phyloP scores from a whole-genome alignment of 176 grass and related monocot genomes.

The Avena sativa region DNA sequence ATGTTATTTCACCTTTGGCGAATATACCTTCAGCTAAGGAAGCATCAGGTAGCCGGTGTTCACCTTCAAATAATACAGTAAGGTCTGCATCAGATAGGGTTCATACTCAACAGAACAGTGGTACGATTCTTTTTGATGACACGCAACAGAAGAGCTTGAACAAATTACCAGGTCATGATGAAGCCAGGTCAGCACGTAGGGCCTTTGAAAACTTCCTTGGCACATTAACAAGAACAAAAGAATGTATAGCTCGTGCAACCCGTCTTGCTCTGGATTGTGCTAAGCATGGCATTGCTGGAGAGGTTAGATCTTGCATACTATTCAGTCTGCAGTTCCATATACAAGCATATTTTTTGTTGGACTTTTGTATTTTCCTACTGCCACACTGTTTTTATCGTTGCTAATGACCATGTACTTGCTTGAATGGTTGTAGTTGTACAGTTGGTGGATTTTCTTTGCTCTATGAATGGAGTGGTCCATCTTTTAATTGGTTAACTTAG shows the following conservation, averaged over 20 bases:
- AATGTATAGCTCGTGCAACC: conserved; percentile 93
- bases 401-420: conserved; percentile 24
- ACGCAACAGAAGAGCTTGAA: conserved; percentile 44
- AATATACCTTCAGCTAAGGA: conserved; percentile 61
- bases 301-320: conserved; percentile 66
- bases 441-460: conserved; percentile 30
- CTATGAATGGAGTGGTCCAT: conserved; percentile 24
- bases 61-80: conserved; percentile 58
- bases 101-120: conserved; percentile 54
- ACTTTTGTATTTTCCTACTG: conserved; percentile 26
- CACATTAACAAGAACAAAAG: conserved; percentile 89
- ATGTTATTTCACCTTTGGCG: conserved; percentile 46
- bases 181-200: conserved; percentile 72
- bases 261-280: conserved; percentile 92
- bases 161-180: conserved; percentile 56
- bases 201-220: conserved; percentile 80
- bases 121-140: conserved; percentile 51
- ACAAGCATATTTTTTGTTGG: conserved; percentile 27
- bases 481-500: conserved; percentile 9
- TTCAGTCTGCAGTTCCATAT: conserved; percentile 37
- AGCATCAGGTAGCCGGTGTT: conserved; percentile 56
- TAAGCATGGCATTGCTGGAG: conserved; percentile 93
- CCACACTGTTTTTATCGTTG: background rate
- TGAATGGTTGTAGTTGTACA: conserved; percentile 33
- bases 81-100: conserved; percentile 52